A percentile compares a stretch with the other conserved stretches of the same genome.
Conservation (phyloP, 805 yeast genomes). For the Zygosaccharomyces kombuchaensis region DNA sequence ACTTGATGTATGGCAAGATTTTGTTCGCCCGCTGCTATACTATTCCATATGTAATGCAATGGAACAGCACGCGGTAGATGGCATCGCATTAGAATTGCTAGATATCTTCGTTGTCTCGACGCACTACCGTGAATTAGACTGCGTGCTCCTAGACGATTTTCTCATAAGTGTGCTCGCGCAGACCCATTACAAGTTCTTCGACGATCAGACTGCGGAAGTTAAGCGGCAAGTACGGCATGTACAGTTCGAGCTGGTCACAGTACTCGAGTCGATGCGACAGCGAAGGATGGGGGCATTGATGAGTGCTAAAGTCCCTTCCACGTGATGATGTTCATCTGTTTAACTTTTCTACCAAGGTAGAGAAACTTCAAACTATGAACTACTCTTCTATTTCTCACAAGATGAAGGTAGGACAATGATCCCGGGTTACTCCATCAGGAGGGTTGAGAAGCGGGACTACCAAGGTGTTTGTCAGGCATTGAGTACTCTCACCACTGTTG, state of each 20-base stretch:
- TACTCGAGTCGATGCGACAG: conserved; percentile 12
- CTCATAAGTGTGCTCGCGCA: conserved; percentile 11
- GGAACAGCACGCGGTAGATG: conserved; percentile 10
- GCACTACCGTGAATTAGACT: conserved; percentile 13
- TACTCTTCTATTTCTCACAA: not conserved
- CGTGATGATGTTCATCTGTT: conserved; percentile 10
- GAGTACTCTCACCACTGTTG: conserved; percentile 75
- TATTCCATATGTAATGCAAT: conserved; percentile 10
- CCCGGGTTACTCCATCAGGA: conserved; percentile 65
- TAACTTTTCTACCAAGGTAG: not conserved
- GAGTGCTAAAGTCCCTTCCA: conserved; percentile 4
- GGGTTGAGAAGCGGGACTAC: conserved; percentile 52
- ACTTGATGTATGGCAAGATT: conserved; percentile 13
- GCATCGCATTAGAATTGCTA: conserved; percentile 15
- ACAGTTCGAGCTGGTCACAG: conserved; percentile 7
- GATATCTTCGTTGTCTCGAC: conserved; percentile 16
- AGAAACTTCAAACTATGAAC: not conserved
- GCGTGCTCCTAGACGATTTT: conserved; percentile 12
- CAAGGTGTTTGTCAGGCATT: conserved; percentile 58
- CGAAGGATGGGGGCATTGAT: not conserved
- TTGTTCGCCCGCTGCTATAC: conserved; percentile 15
- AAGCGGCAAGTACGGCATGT: conserved; percentile 5
- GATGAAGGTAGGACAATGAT: conserved; percentile 5
- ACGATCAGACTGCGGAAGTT: conserved; percentile 5
- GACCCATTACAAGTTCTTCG: conserved; percentile 16